Evolutionary conservation across 805 yeast genomes (phyloP), one percentile per base, ranked within the genome.

Genomic region (Tetrapisispora arboricola): DNA sequence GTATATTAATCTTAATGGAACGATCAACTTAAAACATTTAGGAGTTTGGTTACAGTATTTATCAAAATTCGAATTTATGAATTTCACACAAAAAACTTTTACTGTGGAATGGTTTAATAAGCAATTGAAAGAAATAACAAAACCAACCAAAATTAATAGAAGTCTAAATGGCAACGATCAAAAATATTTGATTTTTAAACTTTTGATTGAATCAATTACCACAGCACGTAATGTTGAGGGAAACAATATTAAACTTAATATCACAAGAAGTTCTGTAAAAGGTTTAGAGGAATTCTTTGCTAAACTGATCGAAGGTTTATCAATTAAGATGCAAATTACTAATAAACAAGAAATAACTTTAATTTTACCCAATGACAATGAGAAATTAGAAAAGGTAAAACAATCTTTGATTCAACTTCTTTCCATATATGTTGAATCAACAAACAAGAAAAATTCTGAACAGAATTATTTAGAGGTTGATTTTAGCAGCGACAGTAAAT

Each of bases 21-120:
- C 71, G 25, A 87, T 92, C 49, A 80, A 92, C 59, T 68, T 88
- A 48, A 64, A 68, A 44, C 71, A 94, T 49, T 68, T 92, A 39
- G 78, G 75, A 18, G 60, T 76, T 30, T 86, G 95, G 90, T 67
- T 92, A 37, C 76, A 79, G 29, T 74, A 75, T 49, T 65, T 92
- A 40, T 76, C 92, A 5, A 73, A 75, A 47, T 87, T 88, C 54
- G 98, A 92, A 61, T 66, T 78, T 47, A 84, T 81, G 60, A 80
- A 83, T 57, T 92, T 90, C 54, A 97, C 92, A 62, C 78, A 73
- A 47, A 78, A 78, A 40, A 84, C 81, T 46, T 68, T 85, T 41
- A 96, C 88, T 59, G 77, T 84, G 25, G 92, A 83, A 46, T 88
- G 96, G 96, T 85, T 86, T 62, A 86, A 86, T 63, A 73, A 80